A percentile compares a stretch with the other conserved stretches of the same genome.
Conservation (phyloP, 305 asterid species). For the Petunia hybrid region DNA sequence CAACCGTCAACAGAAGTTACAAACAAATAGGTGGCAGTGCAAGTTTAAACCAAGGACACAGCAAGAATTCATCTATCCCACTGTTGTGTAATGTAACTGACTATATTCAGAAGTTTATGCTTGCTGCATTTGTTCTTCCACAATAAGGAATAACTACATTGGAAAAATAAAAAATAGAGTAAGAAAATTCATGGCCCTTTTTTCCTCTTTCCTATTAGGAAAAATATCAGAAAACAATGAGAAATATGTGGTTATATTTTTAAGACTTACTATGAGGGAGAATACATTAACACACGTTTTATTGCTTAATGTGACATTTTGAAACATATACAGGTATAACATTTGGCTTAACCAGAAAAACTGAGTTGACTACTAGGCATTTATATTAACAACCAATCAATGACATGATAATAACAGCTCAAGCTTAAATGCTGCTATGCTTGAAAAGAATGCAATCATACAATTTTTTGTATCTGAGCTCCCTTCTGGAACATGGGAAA, state of each 20-base stretch:
- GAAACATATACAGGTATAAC: not conserved
- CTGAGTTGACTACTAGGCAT: not conserved
- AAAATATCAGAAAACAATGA: not conserved
- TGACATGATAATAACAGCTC: not conserved
- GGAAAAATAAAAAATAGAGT: not conserved
- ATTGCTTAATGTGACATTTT: constrained; percentile 7
- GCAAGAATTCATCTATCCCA: not conserved
- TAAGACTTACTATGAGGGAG: not conserved
- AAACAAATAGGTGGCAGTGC: not conserved
- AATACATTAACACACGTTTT: not conserved
- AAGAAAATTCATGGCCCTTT: not conserved
- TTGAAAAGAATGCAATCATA: constrained; percentile 42
- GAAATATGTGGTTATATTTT: not conserved
- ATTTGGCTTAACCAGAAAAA: constrained; percentile 16
- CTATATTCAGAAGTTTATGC: not conserved
- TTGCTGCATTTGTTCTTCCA: not conserved
- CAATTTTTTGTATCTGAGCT: constrained; percentile 50
- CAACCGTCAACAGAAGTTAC: not conserved
- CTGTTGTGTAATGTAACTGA: not conserved
- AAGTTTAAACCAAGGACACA: not conserved
- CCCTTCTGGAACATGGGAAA: constrained; percentile 38
- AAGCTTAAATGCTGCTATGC: constrained; percentile 11
- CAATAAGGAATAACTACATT: not conserved
- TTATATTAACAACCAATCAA: constrained; percentile 12
- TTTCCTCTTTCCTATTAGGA: not conserved